Evolutionary conservation across 2,329 filamentous ascomycete species (phyloP).

Genomic region (Stachybotrys chlorohalonatus): DNA sequence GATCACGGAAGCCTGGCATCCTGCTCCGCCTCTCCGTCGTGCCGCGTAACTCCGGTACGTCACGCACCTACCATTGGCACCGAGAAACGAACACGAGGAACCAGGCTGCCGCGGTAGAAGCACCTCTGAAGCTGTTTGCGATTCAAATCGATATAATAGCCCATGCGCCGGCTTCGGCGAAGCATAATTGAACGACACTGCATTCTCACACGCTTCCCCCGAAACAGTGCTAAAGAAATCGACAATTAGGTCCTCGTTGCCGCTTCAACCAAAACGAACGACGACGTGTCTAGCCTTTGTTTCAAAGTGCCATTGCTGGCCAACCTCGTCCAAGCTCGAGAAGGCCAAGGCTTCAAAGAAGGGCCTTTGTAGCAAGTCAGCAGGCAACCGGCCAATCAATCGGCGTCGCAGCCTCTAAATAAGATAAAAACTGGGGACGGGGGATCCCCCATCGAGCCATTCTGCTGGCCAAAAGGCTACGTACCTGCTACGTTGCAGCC

Average conservation of each 20-base stretch:
- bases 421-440: not conserved
- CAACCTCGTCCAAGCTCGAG: not conserved
- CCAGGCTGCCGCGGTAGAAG: not conserved
- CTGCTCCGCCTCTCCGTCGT: not conserved
- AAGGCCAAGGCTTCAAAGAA: not conserved
- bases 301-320: not conserved
- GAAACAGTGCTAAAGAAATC: too few relatives aligned
- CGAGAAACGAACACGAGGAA: not conserved
- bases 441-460: too few relatives aligned
- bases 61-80: not conserved
- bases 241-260: too few relatives aligned
- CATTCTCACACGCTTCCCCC: too few relatives aligned
- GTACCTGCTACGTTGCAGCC: not conserved
- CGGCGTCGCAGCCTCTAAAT: not conserved
- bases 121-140: too few relatives aligned
- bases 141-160: too few relatives aligned
- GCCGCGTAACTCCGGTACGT: conserved; percentile 3
- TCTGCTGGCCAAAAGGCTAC: not conserved
- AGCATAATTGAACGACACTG: too few relatives aligned
- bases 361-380: not conserved
- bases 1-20: not conserved
- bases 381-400: not conserved
- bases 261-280: too few relatives aligned
- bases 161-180: too few relatives aligned
- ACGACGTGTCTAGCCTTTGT: not conserved